Evolutionary conservation across 306 rosid genomes (phyloP).

Genomic region (Rubus parviflorus): DNA sequence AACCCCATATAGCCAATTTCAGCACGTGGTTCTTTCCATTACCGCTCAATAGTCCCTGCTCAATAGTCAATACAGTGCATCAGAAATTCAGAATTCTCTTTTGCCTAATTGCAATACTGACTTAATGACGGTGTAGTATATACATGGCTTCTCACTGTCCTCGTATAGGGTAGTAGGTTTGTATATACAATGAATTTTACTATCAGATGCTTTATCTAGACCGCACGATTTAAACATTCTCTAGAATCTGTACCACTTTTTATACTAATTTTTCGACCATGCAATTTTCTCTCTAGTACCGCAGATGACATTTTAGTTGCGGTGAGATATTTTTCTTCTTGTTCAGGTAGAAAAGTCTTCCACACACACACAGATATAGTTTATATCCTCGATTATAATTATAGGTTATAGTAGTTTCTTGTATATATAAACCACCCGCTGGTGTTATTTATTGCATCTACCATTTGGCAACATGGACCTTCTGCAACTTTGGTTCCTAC

Average conservation of each 20-base stretch:
- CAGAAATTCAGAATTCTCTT: neutral
- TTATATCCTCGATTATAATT: neutral
- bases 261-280: neutral
- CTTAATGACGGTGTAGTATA: neutral
- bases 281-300: neutral
- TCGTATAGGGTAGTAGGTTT: neutral
- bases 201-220: neutral
- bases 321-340: neutral
- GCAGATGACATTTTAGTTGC: neutral
- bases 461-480: slow-evolving; percentile 28
- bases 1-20: neutral
- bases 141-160: neutral
- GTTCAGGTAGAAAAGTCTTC: slow-evolving; percentile 4
- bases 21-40: neutral
- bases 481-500: slow-evolving; percentile 19
- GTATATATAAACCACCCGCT: neutral
- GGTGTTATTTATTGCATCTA: neutral
- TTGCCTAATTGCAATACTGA: neutral
- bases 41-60: neutral
- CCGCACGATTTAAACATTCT: neutral
- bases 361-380: neutral
- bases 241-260: neutral
- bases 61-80: neutral
- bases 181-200: neutral
- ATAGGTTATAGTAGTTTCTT: neutral